A percentile compares a stretch with the other conserved stretches of the same genome.
These are phyloP conservation scores for Keithomyces neogunnii DNA, from an alignment of 2,329 filamentous ascomycete species.

Conservation along the genomic window DNA sequence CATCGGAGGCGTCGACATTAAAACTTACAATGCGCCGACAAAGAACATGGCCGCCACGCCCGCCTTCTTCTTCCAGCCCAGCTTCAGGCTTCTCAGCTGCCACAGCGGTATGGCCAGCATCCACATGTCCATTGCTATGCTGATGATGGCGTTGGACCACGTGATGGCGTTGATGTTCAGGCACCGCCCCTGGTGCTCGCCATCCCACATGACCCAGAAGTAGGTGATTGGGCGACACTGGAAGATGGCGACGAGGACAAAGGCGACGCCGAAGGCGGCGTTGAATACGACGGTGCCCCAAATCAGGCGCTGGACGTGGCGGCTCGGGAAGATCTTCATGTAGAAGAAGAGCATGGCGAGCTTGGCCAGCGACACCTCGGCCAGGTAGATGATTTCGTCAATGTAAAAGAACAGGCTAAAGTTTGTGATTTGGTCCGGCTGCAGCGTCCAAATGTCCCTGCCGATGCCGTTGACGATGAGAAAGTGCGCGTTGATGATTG, in stretches of 20 bases:
- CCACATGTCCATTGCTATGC: conserved; percentile 30
- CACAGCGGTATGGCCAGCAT: conserved; percentile 30
- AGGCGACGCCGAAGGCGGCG: conserved; percentile 17
- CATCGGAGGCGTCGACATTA: neutral
- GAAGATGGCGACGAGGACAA: conserved; percentile 22
- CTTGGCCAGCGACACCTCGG: conserved; percentile 20
- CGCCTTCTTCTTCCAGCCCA: conserved; percentile 27
- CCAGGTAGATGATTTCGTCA: conserved; percentile 25
- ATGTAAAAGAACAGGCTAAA: conserved; percentile 18
- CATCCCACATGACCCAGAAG: conserved; percentile 31
- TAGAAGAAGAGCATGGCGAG: conserved; percentile 31
- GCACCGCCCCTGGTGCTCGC: conserved; percentile 25
- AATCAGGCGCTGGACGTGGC: conserved; percentile 18
- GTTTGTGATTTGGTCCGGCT: conserved; percentile 3
- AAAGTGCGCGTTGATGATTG: conserved; percentile 16
- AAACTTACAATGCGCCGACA: conserved; percentile 25
- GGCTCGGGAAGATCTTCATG: conserved; percentile 27
- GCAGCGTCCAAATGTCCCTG: conserved; percentile 18
- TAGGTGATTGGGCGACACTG: conserved; percentile 28
- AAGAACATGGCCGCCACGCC: conserved; percentile 30
- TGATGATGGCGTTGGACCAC: conserved; percentile 29
- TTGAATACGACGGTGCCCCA: conserved; percentile 22
- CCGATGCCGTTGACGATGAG: conserved; percentile 14
- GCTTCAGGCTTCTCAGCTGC: conserved; percentile 20
- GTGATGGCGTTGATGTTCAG: conserved; percentile 26